A percentile compares a stretch with the other conserved stretches of the same genome.
phyloP scores from a whole-genome alignment of 805 yeast species.

The Candida palmyrensis region DNA sequence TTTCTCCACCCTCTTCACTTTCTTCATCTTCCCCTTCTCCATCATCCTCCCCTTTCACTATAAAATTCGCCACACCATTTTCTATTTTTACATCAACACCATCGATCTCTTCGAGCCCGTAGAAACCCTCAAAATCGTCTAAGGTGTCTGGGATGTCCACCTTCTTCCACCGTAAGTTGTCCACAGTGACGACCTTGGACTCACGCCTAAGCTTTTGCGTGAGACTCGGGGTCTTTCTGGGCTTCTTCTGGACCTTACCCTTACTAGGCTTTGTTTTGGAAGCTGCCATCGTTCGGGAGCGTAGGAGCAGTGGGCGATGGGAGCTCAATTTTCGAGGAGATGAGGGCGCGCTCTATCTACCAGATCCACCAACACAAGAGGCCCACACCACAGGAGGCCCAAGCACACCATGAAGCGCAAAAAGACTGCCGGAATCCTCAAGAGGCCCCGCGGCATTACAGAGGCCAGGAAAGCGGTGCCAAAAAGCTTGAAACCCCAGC shows the following conservation, averaged over 20 bases:
- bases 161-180: constrained; percentile 66
- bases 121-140: constrained; percentile 86
- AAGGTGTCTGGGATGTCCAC: constrained; percentile 79
- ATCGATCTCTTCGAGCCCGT: constrained; percentile 89
- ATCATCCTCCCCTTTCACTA: constrained; percentile 30
- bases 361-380: too few species aligned
- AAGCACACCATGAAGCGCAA: too few species aligned
- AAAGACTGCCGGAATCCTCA: too few species aligned
- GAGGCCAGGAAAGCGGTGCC: constrained; percentile 24
- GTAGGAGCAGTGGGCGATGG: background rate
- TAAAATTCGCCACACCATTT: constrained; percentile 61
- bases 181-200: constrained; percentile 42
- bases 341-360: too few species aligned
- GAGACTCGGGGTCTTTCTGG: constrained; percentile 18
- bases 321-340: too few species aligned
- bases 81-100: constrained; percentile 81
- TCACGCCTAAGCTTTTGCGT: constrained; percentile 25
- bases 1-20: constrained; percentile 12
- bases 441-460: constrained; percentile 28
- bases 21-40: constrained; percentile 13
- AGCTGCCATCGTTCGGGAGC: constrained; percentile 2
- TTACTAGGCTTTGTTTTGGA: constrained; percentile 1
- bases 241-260: constrained; percentile 3
- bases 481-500: constrained; percentile 54
- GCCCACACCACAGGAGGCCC: too few species aligned